A percentile compares a stretch with the other conserved stretches of the same genome.
Conservation (phyloP, 192 early-diverging fungal species). For the Podila epigama region DNA sequence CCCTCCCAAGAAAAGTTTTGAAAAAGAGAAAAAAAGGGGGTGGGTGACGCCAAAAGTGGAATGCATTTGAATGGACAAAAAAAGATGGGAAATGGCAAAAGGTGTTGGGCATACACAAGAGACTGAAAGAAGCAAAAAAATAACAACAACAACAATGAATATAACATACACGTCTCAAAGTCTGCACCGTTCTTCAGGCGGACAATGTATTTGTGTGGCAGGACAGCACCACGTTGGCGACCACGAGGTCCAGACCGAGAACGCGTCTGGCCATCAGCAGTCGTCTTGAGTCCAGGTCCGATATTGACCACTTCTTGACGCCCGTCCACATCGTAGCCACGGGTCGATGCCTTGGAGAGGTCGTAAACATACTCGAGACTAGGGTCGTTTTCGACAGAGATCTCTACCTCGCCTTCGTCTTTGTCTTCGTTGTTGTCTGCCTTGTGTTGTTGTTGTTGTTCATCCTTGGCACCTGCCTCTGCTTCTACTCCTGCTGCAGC, state of each 20-base stretch:
- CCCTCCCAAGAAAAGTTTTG: no score
- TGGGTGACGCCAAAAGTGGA: not conserved
- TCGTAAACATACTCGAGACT: conserved; percentile 16
- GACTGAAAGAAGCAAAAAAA: not conserved
- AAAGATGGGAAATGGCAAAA: conserved; percentile 7
- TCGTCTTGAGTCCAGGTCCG: conserved; percentile 24
- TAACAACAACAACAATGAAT: not conserved
- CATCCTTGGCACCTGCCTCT: not conserved
- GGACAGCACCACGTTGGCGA: conserved; percentile 35
- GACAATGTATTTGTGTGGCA: conserved; percentile 42
- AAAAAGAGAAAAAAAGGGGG: not conserved
- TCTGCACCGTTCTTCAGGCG: conserved; percentile 37
- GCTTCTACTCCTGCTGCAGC: not conserved
- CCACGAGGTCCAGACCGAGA: conserved; percentile 34
- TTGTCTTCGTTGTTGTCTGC: not conserved
- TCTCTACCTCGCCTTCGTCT: not conserved
- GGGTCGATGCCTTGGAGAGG: conserved; percentile 18
- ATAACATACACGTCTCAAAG: conserved; percentile 19
- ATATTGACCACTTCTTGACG: conserved; percentile 42
- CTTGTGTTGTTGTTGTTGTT: not conserved
- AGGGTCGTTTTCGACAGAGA: not conserved
- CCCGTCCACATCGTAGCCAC: conserved; percentile 29
- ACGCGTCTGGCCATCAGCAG: conserved; percentile 25
- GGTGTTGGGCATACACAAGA: not conserved
- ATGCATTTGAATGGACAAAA: not conserved